Evolutionary conservation across 352 stramenopile genomes (phyloP).

Genomic region (Globisporangium emineosum): DNA sequence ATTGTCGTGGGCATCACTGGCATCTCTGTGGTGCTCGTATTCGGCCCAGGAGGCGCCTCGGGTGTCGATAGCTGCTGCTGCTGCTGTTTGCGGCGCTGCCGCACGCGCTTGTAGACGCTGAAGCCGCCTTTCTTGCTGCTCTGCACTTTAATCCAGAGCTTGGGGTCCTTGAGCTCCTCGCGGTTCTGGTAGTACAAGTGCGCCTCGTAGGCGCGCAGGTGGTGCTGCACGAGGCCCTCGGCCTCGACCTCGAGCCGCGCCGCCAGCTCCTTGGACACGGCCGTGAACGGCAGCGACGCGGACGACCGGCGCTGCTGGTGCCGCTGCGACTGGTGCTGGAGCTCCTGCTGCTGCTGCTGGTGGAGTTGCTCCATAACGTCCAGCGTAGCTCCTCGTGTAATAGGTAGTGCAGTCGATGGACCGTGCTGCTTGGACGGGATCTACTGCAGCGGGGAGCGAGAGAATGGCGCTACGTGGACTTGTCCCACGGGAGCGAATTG

Average conservation of each 20-base stretch:
- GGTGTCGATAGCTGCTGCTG: not conserved
- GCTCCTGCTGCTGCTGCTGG: not conserved
- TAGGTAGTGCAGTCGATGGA: not conserved
- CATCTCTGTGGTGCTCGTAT: not conserved
- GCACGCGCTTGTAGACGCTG: constrained; percentile 19
- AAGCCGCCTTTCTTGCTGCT: constrained; percentile 17
- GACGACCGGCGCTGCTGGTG: constrained; percentile 14
- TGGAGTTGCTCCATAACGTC: too few species aligned
- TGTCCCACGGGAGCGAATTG: too few species aligned
- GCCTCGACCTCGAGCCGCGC: constrained; percentile 18
- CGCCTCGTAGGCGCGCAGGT: constrained; percentile 21
- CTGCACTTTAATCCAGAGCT: constrained; percentile 17
- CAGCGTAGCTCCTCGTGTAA: too few species aligned
- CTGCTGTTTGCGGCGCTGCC: constrained; percentile 3
- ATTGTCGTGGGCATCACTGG: not conserved
- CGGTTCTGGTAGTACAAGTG: constrained; percentile 18
- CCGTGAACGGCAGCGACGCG: constrained; percentile 18
- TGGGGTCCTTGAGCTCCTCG: constrained; percentile 18
- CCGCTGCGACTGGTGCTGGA: not conserved
- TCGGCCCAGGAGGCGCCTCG: too few species aligned
- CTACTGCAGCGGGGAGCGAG: too few species aligned
- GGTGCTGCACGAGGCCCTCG: constrained; percentile 21
- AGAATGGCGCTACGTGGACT: too few species aligned
- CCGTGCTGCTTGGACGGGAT: not conserved
- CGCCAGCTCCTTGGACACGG: constrained; percentile 14